Evolutionary conservation across 805 yeast species (phyloP), one percentile per base, ranked within the genome.

Genomic region (Schwanniomyces polymorphus): DNA sequence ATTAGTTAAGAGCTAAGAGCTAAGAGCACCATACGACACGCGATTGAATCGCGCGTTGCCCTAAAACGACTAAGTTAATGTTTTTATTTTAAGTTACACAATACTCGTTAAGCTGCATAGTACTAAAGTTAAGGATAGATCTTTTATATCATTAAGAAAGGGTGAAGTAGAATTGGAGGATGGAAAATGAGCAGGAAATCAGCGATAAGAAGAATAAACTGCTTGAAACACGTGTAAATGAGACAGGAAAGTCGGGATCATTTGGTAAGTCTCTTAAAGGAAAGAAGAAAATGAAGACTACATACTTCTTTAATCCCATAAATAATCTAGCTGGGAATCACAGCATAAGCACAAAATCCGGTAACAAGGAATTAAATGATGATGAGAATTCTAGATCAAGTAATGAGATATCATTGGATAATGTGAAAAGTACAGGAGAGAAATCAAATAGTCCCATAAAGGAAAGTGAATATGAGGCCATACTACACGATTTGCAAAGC

Each of bases 221-320:
- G 18, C 25, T 10, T 21, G 39, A 21, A 21, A 6, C n/a, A 7
- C 16, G 27, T 23, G 39, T 34, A 9, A 6, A 25, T 7, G 27
- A 7, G 27, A 17, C 14, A 5, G 11, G 6, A 11, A 23, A 4
- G 2, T 6, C 39, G 10, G 27, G 39, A 37, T 37, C 39, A 37
- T 18, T 18, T 21, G 12, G 27, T 11, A 18, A 37, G 27, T 9
- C 16, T 7, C 6, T 16, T 4, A 31, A 21, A 31, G 27, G 38
- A 5, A 41, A 45, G 38, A 50, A 44, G 35, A 38, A 45, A 3
- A 48, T 43, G 31, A 62, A 56, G 51, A 63, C 68, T 7, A 63
- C 68, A 7, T 72, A 70, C 47, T 61, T 65, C 45, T 70, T 71
- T 45, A 61, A 59, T 44, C 75, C 76, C 7, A 54, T 59, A 26